Base-by-base conservation (phyloP, 1,139 yeast species). In the Sugiyamaella paludigena region DNA sequence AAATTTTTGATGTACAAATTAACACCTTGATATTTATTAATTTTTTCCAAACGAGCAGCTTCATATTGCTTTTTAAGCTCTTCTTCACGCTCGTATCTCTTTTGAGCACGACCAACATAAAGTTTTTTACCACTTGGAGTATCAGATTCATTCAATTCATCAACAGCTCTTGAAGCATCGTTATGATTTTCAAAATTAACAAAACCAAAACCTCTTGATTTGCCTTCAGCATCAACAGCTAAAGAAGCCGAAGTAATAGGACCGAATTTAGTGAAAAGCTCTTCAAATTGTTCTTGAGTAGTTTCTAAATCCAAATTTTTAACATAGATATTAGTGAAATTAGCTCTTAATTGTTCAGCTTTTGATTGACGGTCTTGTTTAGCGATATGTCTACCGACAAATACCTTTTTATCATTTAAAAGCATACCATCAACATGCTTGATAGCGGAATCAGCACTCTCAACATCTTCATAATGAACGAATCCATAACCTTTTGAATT, bases 371-470 rank as follows among this genome's bases (percentile, higher is more conserved):
- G 94, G 75, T 92, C 98, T 74, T 84, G 87, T 76, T 81, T 88
- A 60, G 96, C 78, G 61, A 91, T 78, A 76, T 94, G 98, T 70
- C 85, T 92, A 64, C 96, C 98, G 66, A 92, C 99, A 69, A 73
- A 92, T 56, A 92, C 97, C 77, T 88, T 96, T 74, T 84, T 88
- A 74, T 91, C 97, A 76, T 92, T 92, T 76, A 94, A 81, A 69
- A 87, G 80, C 98, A 94, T 92, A 75, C 99, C 99, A 74, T 92
- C 91, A 67, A 92, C 96, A 71, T 88, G 89, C 76, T 88, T 95
- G 71, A 94, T 89, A 62, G 98, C 98, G 65, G 89, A 91, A 58
- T 80, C 79, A 57, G 99, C 98, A 63, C 96, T 86, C 73, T 87
- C 95, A 60, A 84, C 87, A 58, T 87, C 82, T 72, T 89, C 97